Percentiles rank a stretch among this genome's conserved stretches.
Evolutionary conservation across 2,329 filamentous ascomycete genomes (phyloP).

Genomic region (Xylaria polymorpha): DNA sequence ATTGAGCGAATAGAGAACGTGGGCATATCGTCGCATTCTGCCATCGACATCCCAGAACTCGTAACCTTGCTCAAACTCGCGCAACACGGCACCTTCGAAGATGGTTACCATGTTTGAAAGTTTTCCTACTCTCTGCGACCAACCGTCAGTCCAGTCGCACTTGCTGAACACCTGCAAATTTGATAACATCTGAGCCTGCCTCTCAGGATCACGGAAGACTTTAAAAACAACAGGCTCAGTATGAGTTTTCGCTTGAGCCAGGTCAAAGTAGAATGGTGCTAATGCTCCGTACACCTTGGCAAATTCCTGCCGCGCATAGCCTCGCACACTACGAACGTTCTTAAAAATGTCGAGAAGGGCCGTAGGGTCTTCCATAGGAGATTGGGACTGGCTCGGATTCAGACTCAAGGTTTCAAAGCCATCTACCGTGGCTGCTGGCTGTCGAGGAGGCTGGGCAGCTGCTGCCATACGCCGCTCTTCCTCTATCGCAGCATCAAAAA

Average conservation of each 20-base stretch:
- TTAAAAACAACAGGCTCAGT: constrained; percentile 87
- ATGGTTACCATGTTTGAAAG: constrained; percentile 79
- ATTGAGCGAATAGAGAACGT: constrained; percentile 84
- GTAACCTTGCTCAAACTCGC: constrained; percentile 94
- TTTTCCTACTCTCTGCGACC: constrained; percentile 75
- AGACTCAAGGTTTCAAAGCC: constrained; percentile 85
- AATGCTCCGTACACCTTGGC: constrained; percentile 90
- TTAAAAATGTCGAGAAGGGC: constrained; percentile 76
- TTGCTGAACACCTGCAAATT: constrained; percentile 82
- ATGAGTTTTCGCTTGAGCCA: constrained; percentile 76
- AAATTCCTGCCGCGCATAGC: constrained; percentile 88
- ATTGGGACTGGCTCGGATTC: constrained; percentile 54
- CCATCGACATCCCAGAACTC: constrained; percentile 89
- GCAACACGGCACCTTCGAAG: constrained; percentile 90
- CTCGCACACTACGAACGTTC: constrained; percentile 80
- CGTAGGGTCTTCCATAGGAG: constrained; percentile 68
- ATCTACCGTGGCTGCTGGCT: constrained; percentile 57
- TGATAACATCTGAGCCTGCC: constrained; percentile 88
- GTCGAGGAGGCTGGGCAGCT: constrained; percentile 51
- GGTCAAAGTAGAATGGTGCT: constrained; percentile 88
- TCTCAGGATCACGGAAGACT: constrained; percentile 86
- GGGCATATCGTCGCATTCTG: constrained; percentile 87
- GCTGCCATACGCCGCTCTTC: constrained; percentile 65
- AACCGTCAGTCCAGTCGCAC: constrained; percentile 84
- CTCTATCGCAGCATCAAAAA: constrained; percentile 80